Conservation (phyloP, 2,329 filamentous ascomycete species). For the Elsinoe australis region DNA sequence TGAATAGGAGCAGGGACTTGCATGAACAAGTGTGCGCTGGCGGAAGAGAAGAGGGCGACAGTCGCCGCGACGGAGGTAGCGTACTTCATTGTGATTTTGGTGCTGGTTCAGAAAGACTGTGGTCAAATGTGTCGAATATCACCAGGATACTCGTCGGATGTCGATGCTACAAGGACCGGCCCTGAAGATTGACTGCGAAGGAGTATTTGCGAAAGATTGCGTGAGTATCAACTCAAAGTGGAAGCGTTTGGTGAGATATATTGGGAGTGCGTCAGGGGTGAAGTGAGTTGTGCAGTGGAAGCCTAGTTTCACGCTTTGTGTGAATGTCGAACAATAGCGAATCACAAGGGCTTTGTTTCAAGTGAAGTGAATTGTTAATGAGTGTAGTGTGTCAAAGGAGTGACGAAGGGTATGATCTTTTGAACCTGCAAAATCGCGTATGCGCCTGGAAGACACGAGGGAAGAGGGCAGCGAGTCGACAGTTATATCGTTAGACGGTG, state of each 20-base stretch:
- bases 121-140: conserved; percentile 8
- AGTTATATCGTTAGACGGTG: conserved; percentile 4
- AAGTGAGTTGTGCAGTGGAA: neutral
- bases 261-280: neutral
- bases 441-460: conserved; percentile 10
- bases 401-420: conserved; percentile 11
- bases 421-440: conserved; percentile 17
- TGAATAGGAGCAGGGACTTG: conserved; percentile 57
- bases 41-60: conserved; percentile 49
- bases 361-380: conserved; percentile 16
- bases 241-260: neutral
- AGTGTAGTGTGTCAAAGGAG: conserved; percentile 16
- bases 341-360: conserved; percentile 12
- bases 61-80: conserved; percentile 41
- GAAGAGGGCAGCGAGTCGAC: conserved; percentile 11
- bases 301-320: conserved; percentile 8
- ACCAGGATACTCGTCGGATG: conserved; percentile 12
- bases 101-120: conserved; percentile 19
- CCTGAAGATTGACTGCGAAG: conserved; percentile 12
- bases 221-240: conserved; percentile 10
- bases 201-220: conserved; percentile 4
- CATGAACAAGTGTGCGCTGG: conserved; percentile 72
- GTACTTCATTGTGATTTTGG: conserved; percentile 34
- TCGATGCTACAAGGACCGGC: conserved; percentile 14
- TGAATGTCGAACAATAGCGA: conserved; percentile 4